Conservation (phyloP, 2,329 filamentous ascomycete species). For the Trichoderma sp. region DNA sequence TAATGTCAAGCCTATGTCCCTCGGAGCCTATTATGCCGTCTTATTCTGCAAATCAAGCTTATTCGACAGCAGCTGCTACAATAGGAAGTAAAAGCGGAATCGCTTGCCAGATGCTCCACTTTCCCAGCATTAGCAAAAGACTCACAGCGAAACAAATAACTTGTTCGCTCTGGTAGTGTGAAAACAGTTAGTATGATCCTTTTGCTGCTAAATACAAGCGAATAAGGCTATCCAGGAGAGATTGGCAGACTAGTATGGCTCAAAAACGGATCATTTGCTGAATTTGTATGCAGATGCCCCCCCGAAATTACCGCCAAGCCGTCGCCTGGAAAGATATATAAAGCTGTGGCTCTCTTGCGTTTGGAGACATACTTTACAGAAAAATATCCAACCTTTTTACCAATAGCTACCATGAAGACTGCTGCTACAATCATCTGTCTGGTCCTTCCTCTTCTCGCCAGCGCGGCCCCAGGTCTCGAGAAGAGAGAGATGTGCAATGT, state of each 20-base stretch:
- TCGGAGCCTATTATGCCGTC: constrained; percentile 3
- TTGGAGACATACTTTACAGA: background rate
- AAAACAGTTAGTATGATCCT: background rate
- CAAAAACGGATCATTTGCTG: background rate
- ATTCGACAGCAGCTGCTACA: background rate
- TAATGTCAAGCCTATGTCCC: background rate
- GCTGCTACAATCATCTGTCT: background rate
- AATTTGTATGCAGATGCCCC: background rate
- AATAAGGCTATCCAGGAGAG: background rate
- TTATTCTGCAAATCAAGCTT: background rate
- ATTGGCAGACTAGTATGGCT: background rate
- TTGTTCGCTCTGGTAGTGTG: background rate
- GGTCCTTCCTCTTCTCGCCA: constrained; percentile 2
- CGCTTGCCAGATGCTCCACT: background rate
- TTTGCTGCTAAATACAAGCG: background rate
- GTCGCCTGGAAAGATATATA: background rate
- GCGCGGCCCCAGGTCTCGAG: background rate
- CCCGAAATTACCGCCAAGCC: background rate
- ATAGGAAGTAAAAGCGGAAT: constrained; percentile 1
- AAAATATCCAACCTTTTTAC: background rate
- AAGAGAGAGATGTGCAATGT: constrained; percentile 12
- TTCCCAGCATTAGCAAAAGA: background rate
- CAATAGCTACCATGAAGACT: background rate
- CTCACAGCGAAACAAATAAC: background rate
- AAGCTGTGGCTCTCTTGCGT: background rate